Percentiles rank a stretch among this genome's conserved stretches.
Conservation (phyloP, 148 eudicot species). For the Diospyros kaki region DNA sequence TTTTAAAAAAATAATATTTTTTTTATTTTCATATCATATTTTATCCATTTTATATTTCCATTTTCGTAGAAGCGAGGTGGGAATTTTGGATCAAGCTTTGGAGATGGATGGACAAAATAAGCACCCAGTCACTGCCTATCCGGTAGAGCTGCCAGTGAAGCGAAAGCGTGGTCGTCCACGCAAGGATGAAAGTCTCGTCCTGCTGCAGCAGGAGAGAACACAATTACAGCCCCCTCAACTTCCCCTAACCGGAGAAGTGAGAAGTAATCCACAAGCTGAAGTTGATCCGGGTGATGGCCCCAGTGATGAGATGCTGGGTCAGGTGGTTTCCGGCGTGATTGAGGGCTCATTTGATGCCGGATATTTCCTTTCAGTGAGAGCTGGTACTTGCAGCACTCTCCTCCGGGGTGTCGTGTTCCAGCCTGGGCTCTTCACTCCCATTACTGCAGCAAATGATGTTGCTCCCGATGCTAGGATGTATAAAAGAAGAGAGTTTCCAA, state of each 20-base stretch:
- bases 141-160: slow-evolving; percentile 17
- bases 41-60: background rate
- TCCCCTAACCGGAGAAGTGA: slow-evolving; percentile 6
- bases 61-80: background rate
- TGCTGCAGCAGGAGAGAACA: slow-evolving; percentile 6
- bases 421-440: slow-evolving; percentile 33
- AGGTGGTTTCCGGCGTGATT: slow-evolving; percentile 39
- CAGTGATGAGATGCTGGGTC: slow-evolving; percentile 42
- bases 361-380: slow-evolving; percentile 35
- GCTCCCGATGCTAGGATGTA: slow-evolving; percentile 41
- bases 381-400: slow-evolving; percentile 17
- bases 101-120: slow-evolving; percentile 17
- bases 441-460: slow-evolving; percentile 43
- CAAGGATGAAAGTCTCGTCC: slow-evolving; percentile 17
- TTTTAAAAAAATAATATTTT: background rate
- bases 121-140: background rate
- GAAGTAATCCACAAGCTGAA: slow-evolving; percentile 17
- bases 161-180: slow-evolving; percentile 29
- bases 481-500: slow-evolving; percentile 28
- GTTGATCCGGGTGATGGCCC: background rate
- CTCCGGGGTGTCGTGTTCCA: slow-evolving; percentile 47
- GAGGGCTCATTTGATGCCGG: slow-evolving; percentile 55
- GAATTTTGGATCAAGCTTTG: background rate
- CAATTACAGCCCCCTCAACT: background rate
- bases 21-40: background rate